Evolutionary conservation across 352 stramenopile species (phyloP).

Genomic region (Phytophthora constricta): DNA sequence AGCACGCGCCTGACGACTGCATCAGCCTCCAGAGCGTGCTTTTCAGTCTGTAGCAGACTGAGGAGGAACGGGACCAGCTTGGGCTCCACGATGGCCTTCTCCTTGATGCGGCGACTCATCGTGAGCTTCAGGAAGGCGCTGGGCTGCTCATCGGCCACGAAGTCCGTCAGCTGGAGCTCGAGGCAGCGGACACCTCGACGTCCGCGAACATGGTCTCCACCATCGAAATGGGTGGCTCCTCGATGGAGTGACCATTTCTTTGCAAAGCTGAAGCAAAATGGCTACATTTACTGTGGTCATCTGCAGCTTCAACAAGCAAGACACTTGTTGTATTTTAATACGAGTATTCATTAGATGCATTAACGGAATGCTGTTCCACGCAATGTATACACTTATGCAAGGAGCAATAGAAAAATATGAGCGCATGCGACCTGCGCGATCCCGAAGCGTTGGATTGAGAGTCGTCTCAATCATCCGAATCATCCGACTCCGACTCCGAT

Average conservation of each 20-base stretch:
- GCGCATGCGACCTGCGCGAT: not conserved
- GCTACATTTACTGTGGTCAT: not conserved
- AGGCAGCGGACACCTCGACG: not conserved
- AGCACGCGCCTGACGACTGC: conserved; percentile 50
- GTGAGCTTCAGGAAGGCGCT: conserved; percentile 71
- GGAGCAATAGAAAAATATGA: too few species aligned
- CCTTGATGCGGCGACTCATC: conserved; percentile 75
- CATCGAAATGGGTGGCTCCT: not conserved
- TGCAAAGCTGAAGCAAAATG: not conserved
- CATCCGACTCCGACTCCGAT: not conserved
- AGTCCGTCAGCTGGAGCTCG: conserved; percentile 47
- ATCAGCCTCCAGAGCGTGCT: not conserved
- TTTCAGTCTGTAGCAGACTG: conserved; percentile 25
- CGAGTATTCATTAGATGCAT: too few species aligned
- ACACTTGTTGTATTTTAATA: too few species aligned
- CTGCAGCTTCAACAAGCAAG: too few species aligned
- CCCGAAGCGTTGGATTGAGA: not conserved
- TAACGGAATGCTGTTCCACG: too few species aligned
- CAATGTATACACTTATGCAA: not conserved
- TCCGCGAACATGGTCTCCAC: conserved; percentile 5
- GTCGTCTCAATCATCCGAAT: not conserved
- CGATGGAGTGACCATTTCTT: conserved; percentile 2
- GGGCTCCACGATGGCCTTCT: conserved; percentile 51
- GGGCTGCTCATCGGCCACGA: conserved; percentile 53
- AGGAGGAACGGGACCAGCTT: conserved; percentile 62